Percentiles rank a stretch among this genome's conserved stretches.
phyloP scores from a whole-genome alignment of 192 early-diverging fungal species.

The Coemansia sp. region DNA sequence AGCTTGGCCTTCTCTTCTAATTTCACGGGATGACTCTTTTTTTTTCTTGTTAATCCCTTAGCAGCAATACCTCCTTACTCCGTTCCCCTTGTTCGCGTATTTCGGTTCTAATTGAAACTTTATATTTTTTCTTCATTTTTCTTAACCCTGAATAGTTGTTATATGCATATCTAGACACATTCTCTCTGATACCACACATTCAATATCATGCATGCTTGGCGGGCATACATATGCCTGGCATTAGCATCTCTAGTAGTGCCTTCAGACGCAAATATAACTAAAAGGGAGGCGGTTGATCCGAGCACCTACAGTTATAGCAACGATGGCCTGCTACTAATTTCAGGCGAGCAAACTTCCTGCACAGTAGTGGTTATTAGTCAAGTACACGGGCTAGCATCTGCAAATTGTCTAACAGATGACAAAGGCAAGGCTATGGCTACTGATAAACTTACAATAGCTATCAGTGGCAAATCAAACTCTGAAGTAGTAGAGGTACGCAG shows the following conservation, averaged over 20 bases:
- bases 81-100: too few species aligned
- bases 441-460: slow-evolving; percentile 16
- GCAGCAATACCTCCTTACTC: neutral
- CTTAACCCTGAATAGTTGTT: neutral
- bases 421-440: slow-evolving; percentile 2
- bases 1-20: too few species aligned
- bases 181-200: neutral
- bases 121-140: neutral
- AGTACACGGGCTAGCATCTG: slow-evolving; percentile 25
- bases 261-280: neutral
- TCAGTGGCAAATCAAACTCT: slow-evolving; percentile 12
- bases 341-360: slow-evolving; percentile 29
- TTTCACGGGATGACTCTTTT: neutral
- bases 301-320: neutral
- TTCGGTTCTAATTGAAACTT: neutral
- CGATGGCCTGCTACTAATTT: slow-evolving; percentile 32
- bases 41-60: slow-evolving; percentile 7
- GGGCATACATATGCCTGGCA: slow-evolving; percentile 6
- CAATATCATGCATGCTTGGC: slow-evolving; percentile 8
- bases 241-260: slow-evolving; percentile 4
- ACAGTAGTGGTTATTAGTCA: slow-evolving; percentile 15
- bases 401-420: slow-evolving; percentile 21
- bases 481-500: slow-evolving; percentile 7
- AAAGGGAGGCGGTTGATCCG: neutral
- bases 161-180: too few species aligned